Percentiles rank a stretch among this genome's conserved stretches.
Conservation (phyloP, 305 asterid genomes). For the Andrographis paniculata region DNA sequence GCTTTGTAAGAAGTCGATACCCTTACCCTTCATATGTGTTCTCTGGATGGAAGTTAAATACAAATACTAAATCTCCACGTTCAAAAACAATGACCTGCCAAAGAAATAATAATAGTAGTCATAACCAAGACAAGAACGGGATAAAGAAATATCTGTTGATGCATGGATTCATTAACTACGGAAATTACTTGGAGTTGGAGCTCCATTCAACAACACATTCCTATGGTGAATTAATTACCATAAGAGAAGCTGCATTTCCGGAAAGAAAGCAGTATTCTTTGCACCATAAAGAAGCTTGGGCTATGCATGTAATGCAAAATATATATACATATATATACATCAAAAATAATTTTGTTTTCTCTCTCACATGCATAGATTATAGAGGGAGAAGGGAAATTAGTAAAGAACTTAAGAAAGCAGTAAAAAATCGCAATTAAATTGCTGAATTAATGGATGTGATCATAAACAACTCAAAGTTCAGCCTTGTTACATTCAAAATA, state of each 20-base stretch:
- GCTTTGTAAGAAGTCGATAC: slow-evolving; percentile 12
- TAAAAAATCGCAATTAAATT: no score
- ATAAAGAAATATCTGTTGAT: no score
- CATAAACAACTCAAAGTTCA: no score
- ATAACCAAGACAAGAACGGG: no score
- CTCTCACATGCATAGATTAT: no score
- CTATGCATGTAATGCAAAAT: no score
- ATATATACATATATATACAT: no score
- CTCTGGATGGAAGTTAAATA: slow-evolving; percentile 81
- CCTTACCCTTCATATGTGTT: slow-evolving; percentile 82
- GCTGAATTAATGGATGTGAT: no score
- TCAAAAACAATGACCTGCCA: slow-evolving; percentile 90
- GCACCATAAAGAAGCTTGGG: slow-evolving; percentile 6
- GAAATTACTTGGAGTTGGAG: neutral
- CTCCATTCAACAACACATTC: slow-evolving; percentile 1
- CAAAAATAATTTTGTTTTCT: no score
- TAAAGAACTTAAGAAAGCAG: no score
- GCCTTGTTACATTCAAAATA: no score
- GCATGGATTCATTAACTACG: neutral
- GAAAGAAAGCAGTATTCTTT: neutral
- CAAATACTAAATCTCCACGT: slow-evolving; percentile 85
- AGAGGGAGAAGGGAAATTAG: no score
- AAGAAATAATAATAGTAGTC: slow-evolving; percentile 13
- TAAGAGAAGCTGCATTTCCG: slow-evolving; percentile 3
- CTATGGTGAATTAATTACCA: slow-evolving; percentile 3